These are phyloP conservation scores for Funneliformis geosporum DNA, from an alignment of 192 early-diverging fungal species.

Conservation along the genomic window DNA sequence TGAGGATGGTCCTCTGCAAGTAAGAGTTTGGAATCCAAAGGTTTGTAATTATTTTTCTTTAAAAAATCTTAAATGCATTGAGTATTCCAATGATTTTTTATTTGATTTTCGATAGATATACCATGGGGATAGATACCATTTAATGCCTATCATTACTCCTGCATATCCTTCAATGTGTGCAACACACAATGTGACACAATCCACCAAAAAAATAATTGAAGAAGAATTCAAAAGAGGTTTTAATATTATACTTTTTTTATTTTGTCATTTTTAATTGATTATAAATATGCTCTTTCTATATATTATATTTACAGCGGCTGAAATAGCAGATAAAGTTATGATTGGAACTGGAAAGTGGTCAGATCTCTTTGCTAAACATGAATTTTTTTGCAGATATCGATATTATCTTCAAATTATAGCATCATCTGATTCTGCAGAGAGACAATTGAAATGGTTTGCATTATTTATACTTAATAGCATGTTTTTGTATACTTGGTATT, in stretches of 20 bases:
- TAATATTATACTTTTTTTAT: not conserved
- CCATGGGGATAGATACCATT: constrained; percentile 74
- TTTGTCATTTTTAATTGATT: not conserved
- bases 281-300: not conserved
- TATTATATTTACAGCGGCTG: constrained; percentile 56
- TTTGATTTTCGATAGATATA: constrained; percentile 51
- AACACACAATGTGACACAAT: constrained; percentile 93
- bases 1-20: constrained; percentile 82
- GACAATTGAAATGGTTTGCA: constrained; percentile 70
- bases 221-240: constrained; percentile 76
- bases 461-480: not conserved
- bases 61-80: too few relatives aligned
- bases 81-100: not conserved
- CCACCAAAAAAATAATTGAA: constrained; percentile 81
- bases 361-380: constrained; percentile 83
- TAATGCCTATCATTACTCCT: constrained; percentile 98
- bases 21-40: constrained; percentile 95
- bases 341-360: constrained; percentile 74
- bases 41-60: constrained; percentile 23
- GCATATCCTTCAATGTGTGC: constrained; percentile 98
- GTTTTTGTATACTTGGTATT: not conserved
- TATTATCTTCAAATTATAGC: constrained; percentile 91
- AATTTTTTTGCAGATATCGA: constrained; percentile 86
- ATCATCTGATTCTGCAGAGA: constrained; percentile 69
- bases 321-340: constrained; percentile 77